Evolutionary conservation across 371 early-diverging fungal genomes (phyloP), one percentile per base, ranked within the genome.

Genomic region (Batkoa obscura): DNA sequence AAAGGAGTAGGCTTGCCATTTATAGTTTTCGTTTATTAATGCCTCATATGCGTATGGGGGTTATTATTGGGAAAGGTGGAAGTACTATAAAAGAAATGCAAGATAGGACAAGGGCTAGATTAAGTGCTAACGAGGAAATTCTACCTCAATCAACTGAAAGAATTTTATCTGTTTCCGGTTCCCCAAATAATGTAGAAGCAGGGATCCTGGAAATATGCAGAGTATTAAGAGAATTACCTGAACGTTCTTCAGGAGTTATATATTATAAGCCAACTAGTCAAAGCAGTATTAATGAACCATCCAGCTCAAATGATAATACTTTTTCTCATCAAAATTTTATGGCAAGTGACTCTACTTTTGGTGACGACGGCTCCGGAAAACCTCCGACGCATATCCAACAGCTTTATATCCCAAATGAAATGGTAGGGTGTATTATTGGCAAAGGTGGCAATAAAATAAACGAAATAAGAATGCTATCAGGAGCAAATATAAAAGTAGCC

Each of bases 61-160:
- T 82, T 35, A 71, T 94, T 56, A 94, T 94, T 59, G 95, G 95
- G 56, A 88, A 88, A 64, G 78, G 79, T 13, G 95, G 95, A 10
- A 60, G 64, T n/a, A 81, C 84, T 53, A 94, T 94, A 64, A 83
- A 83, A 58, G 86, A 88, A 57, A 85, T 94, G 55, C 83, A 94
- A 58, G 81, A 85, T 45, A 67, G 72, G 23, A 84, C 87, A 13
- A 84, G 89, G 5, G 83, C 88, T 54, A 80, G 84, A 58, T 74
- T 90, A 50, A 79, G 77, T 45, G 86, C 90, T 2, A 82, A 84
- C 9, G 83, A 84, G 64, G 83, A 82, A 47, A 73, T 80, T 5
- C 63, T 84, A 57, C 83, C 84, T 23, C 70, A 76, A 58, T 78
- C 77, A 23, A 83, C 77, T 33, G 90, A 90, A 60, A 81, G 94